Conservation (phyloP, 768 basidiomycete genomes). For the Trametes meyenii region DNA sequence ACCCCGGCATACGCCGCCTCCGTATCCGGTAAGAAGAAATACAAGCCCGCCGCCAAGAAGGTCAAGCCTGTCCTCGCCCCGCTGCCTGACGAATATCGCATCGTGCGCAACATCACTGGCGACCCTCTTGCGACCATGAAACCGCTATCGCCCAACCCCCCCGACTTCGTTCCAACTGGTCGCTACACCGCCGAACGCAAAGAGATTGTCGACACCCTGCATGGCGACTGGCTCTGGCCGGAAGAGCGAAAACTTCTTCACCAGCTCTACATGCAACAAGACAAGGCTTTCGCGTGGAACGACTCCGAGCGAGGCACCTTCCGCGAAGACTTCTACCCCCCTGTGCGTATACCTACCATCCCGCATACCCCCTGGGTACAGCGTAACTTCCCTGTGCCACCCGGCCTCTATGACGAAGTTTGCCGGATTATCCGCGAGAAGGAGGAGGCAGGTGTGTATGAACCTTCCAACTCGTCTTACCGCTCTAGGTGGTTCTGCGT, state of each 20-base stretch:
- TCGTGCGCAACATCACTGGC: slow-evolving; percentile 18
- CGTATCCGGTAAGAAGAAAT: slow-evolving; percentile 27
- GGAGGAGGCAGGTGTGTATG: slow-evolving; percentile 42
- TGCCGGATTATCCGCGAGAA: slow-evolving; percentile 38
- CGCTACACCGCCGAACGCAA: slow-evolving; percentile 25
- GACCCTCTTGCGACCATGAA: slow-evolving; percentile 23
- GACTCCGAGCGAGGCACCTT: slow-evolving; percentile 41
- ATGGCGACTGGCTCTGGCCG: slow-evolving; percentile 34
- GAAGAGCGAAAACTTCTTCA: slow-evolving; percentile 38
- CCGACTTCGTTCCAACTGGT: slow-evolving; percentile 2
- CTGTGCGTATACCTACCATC: slow-evolving; percentile 38
- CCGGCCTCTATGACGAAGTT: slow-evolving; percentile 34
- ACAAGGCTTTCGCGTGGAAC: slow-evolving; percentile 41
- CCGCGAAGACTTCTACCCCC: slow-evolving; percentile 33
- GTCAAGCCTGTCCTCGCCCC: slow-evolving; percentile 24
- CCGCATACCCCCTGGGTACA: slow-evolving; percentile 31
- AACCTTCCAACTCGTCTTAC: slow-evolving; percentile 34
- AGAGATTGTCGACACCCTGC: slow-evolving; percentile 12
- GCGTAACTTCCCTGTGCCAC: slow-evolving; percentile 33
- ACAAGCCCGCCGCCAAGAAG: slow-evolving; percentile 29
- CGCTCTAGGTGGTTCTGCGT: slow-evolving; percentile 42
- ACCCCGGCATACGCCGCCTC: no score
- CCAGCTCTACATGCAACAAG: slow-evolving; percentile 32
- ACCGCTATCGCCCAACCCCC: slow-evolving; percentile 9
- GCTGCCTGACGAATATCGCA: slow-evolving; percentile 25